These are phyloP conservation scores for Colletotrichum sp. DNA, from an alignment of 2,329 filamentous ascomycete genomes.

Conservation along the genomic window DNA sequence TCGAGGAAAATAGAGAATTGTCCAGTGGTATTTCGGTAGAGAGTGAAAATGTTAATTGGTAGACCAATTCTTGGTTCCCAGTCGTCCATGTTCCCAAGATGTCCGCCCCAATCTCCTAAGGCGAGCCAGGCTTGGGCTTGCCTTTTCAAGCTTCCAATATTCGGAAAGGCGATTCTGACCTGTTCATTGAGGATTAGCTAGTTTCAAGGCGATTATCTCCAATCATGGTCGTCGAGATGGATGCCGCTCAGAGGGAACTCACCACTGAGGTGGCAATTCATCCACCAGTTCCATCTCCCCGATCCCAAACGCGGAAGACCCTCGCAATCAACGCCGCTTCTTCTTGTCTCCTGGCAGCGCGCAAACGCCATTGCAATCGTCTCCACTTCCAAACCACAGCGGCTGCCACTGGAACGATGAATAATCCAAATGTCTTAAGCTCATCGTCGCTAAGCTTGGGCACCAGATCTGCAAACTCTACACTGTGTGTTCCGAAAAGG, in stretches of 20 bases:
- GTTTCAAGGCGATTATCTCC: background rate
- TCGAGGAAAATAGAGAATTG: rapidly evolving
- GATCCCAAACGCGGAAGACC: background rate
- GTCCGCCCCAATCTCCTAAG: rapidly evolving
- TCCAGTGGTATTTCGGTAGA: rapidly evolving
- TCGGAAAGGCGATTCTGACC: rapidly evolving
- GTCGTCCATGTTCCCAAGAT: rapidly evolving
- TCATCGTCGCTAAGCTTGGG: background rate
- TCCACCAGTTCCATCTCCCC: background rate
- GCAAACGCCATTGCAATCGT: background rate
- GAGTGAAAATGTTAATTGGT: background rate
- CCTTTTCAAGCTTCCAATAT: rapidly evolving
- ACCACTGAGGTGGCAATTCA: background rate
- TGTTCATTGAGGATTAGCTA: rapidly evolving
- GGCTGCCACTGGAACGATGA: background rate
- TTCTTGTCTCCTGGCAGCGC: background rate
- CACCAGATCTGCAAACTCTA: background rate
- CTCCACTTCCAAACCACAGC: background rate
- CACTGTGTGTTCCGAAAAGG: background rate
- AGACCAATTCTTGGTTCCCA: background rate
- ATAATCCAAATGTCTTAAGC: background rate
- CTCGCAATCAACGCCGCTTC: background rate
- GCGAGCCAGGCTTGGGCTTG: background rate
- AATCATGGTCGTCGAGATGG: background rate
- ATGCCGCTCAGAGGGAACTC: background rate